These are phyloP conservation scores for Crithidia mellificae DNA, from an alignment of 208 protist genomes.

Conservation along the genomic window DNA sequence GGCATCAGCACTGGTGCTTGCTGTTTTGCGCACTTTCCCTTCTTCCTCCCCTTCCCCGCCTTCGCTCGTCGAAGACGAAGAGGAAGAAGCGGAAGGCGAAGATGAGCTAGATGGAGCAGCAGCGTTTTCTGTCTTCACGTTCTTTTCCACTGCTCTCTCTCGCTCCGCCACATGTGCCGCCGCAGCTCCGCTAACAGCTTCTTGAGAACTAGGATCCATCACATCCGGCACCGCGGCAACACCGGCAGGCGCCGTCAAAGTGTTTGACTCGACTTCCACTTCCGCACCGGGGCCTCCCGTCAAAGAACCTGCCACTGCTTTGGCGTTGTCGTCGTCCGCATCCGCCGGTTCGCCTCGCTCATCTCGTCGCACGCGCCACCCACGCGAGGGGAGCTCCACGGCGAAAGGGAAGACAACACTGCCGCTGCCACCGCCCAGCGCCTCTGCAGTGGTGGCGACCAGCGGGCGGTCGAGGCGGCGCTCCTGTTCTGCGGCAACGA, in stretches of 20 bases:
- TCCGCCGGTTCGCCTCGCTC: no score
- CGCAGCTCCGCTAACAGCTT: background rate
- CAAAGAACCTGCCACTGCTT: no score
- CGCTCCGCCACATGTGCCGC: no score
- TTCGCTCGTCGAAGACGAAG: background rate
- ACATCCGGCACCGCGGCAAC: background rate
- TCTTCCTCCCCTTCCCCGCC: background rate
- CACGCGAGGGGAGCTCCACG: slow-evolving; percentile 81
- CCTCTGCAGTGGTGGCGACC: slow-evolving; percentile 22
- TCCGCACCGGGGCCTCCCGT: background rate
- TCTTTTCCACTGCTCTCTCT: no score
- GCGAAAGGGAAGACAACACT: slow-evolving; percentile 65
- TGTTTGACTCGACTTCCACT: slow-evolving; percentile 14
- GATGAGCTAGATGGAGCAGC: no score
- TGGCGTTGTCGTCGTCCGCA: background rate
- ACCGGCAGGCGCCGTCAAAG: background rate
- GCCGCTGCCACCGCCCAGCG: slow-evolving; percentile 25
- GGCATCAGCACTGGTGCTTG: background rate
- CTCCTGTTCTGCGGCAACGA: slow-evolving; percentile 19
- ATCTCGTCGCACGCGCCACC: slow-evolving; percentile 51
- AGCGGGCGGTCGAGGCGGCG: slow-evolving; percentile 20
- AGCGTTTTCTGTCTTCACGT: no score
- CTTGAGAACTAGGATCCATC: background rate
- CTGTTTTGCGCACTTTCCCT: background rate
- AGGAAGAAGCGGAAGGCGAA: no score